Base-by-base conservation (phyloP, 495 filamentous ascomycete species). In the Trichocladium antarcticum region DNA sequence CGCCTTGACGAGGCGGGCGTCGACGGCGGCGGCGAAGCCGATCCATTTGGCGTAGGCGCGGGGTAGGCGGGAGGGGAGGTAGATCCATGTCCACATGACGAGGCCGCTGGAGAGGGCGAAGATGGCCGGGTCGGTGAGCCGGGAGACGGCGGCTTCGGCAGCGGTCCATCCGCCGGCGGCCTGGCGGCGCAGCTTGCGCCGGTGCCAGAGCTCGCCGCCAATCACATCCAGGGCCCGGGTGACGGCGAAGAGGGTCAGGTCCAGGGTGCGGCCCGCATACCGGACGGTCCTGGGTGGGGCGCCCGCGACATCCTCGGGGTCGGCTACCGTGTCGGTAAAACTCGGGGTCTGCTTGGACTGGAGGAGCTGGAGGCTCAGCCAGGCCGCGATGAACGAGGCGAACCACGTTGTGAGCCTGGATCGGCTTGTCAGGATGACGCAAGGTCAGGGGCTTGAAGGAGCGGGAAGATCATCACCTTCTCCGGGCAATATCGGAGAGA, bases 11-110 rank as follows among this genome's bases (percentile, higher is more conserved):
- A 96, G 75, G 1, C 89, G 82, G 6, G 59, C 51, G 62, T 96
- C 89, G n/a, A 93, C 81, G 34, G 82, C 74, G 22, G 89, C 87
- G 16, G 82, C 84, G 19, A 78, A 76, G 36, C 73, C 75, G 55
- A 96, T 93, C 87, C 89, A 95, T 63, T 84, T 84, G 51, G 80
- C 84, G 67, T 95, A 96, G 21, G 82, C 73, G 29, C 63, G 74
- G 10, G 87, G 87, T 5, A 94, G 68, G 41, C 78, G 73, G 34
- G 75, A 68, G 0, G 86, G 85, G 3, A 61, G 54, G 69, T 90
- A 94, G 57, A 94, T 81, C 85, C 85, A 94, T 16, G 85, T 76
- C 82, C 86, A 89, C 87, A 94, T 96, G 41, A 96, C 81, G 3
- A 87, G 66, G n/a, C 79, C 83, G 38, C 79, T 78, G 54, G 83